Evolutionary conservation across 2,329 filamentous ascomycete species (phyloP).

Genomic region (Aspergillus melleus): DNA sequence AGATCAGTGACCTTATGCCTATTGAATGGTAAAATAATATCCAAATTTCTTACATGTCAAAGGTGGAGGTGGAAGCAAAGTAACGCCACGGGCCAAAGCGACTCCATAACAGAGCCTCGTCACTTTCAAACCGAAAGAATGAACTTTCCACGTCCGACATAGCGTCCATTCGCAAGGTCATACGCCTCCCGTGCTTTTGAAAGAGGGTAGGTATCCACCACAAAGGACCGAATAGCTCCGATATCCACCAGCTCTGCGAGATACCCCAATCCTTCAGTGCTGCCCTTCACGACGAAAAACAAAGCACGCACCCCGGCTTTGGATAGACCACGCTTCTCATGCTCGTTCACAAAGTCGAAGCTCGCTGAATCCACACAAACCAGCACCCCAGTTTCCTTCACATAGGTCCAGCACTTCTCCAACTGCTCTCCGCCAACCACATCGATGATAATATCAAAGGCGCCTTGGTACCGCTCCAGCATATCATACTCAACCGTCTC

Average conservation of each 20-base stretch:
- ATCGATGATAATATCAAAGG: slow-evolving; percentile 30
- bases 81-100: not conserved
- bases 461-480: slow-evolving; percentile 1
- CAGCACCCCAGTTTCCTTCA: slow-evolving; percentile 20
- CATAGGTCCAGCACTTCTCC: slow-evolving; percentile 20
- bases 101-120: not conserved
- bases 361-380: slow-evolving; percentile 31
- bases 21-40: not conserved
- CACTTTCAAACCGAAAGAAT: slow-evolving; percentile 3
- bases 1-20: not conserved
- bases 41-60: not conserved
- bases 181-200: slow-evolving; percentile 9
- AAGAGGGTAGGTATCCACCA: slow-evolving; percentile 3
- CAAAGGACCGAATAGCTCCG: slow-evolving; percentile 6
- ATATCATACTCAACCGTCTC: slow-evolving; percentile 39
- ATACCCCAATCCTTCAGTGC: not conserved
- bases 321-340: slow-evolving; percentile 17
- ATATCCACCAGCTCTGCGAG: slow-evolving; percentile 2
- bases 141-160: slow-evolving; percentile 11
- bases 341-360: slow-evolving; percentile 28
- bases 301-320: slow-evolving; percentile 17
- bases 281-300: slow-evolving; percentile 13
- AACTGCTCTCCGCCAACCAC: slow-evolving; percentile 26
- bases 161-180: slow-evolving; percentile 8
- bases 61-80: not conserved